Evolutionary conservation across 1,284 basidiomycete genomes (phyloP), one percentile per base, ranked within the genome.

Genomic region (Apiotrichum laibachii): DNA sequence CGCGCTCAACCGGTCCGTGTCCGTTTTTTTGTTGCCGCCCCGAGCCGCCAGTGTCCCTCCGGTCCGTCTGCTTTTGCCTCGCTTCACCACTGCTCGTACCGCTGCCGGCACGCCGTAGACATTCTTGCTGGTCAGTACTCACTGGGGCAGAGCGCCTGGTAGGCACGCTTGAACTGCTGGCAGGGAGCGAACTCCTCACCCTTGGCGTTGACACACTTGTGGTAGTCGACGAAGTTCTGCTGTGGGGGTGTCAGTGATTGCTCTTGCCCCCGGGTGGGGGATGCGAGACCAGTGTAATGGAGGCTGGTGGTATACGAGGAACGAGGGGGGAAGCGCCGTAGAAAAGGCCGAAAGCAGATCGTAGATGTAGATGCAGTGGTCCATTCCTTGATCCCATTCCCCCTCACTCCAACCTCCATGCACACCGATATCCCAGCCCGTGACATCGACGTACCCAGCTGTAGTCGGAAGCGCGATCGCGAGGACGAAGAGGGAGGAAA

Each of bases 121-220:
- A 42, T 16, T 16, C 4, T 19, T 9, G n/a, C 40, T 9, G 15
- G 10, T 19, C 43, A 2, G 22, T 16, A 88, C 92, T 78, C 72
- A 96, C 93, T 98, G 65, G 96, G 96, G 83, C 96, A 99, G 65
- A 99, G 86, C 55, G 94, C 93, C 83, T 92, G 85, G 85, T 92
- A 99, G 40, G 92, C 90, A 77, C 88, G 86, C 83, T 89, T 92
- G 87, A 99, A 99, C 82, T 97, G 93, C 83, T 95, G 93, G 89
- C 96, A 99, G 11, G 96, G 93, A 22, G 88, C 86, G 78, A 88
- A 98, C 62, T 99, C 96, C 73, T 99, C 95, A 67, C 96, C 96
- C 83, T 97, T 98, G 71, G 92, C 93, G 73, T 90, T 83, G 72
- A 98, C 82, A 79, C 96, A 99, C 81, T 95, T 96, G 87, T 92